Evolutionary conservation across 2,329 filamentous ascomycete species (phyloP).

Genomic region (Fusarium robinianum): DNA sequence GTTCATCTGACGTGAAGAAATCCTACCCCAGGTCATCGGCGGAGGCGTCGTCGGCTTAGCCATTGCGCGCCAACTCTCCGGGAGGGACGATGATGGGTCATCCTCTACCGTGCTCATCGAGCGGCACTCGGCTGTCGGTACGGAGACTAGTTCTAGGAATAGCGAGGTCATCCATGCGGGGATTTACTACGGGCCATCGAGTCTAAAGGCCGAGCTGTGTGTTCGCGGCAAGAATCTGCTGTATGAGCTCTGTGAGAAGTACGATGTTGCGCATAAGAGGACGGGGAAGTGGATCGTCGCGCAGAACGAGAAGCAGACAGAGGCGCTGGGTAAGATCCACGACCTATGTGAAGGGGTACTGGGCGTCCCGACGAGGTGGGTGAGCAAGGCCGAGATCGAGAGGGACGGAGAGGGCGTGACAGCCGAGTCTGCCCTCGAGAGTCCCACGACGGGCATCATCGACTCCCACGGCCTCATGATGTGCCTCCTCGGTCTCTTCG

Average conservation of each 20-base stretch:
- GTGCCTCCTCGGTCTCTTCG: constrained; percentile 74
- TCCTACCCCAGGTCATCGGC: constrained; percentile 55
- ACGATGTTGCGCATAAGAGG: constrained; percentile 71
- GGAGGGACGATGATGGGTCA: constrained; percentile 59
- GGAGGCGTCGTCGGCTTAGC: constrained; percentile 77
- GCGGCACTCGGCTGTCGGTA: constrained; percentile 74
- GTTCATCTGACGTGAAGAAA: too few species aligned
- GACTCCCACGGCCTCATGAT: constrained; percentile 87
- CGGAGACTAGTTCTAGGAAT: constrained; percentile 87
- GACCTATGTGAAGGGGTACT: constrained; percentile 46
- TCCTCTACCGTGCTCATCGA: constrained; percentile 79
- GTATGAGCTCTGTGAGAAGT: constrained; percentile 73
- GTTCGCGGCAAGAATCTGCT: constrained; percentile 75
- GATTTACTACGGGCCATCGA: constrained; percentile 79
- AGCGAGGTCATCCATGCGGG: constrained; percentile 97
- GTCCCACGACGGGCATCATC: constrained; percentile 84
- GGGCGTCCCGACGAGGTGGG: constrained; percentile 73
- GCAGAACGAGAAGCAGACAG: constrained; percentile 72
- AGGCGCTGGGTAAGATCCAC: constrained; percentile 60
- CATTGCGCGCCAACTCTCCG: constrained; percentile 73
- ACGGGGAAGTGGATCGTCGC: constrained; percentile 96
- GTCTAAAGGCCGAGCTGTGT: constrained; percentile 84
- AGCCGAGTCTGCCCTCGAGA: constrained; percentile 73
- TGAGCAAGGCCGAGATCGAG: constrained; percentile 64
- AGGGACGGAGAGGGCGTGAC: constrained; percentile 74